A percentile compares a stretch with the other conserved stretches of the same genome.
These are phyloP conservation scores for Aaosphaeria pasadenensis DNA, from an alignment of 2,329 filamentous ascomycete species.

Conservation along the genomic window DNA sequence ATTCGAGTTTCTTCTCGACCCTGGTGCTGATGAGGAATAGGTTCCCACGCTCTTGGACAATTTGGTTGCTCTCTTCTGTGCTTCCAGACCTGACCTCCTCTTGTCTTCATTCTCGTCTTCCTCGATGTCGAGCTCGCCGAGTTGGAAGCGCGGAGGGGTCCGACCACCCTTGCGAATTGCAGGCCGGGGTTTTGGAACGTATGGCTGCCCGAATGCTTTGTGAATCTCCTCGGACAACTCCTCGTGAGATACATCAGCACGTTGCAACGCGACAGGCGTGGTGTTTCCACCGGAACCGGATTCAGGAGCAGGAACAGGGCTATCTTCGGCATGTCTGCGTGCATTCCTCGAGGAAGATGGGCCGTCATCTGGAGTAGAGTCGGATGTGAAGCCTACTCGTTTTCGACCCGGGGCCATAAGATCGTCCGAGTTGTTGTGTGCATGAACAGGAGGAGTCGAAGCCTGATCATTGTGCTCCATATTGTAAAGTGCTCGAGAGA, in stretches of 20 bases:
- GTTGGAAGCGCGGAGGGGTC: slow-evolving; percentile 30
- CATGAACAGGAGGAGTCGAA: background rate
- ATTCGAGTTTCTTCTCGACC: slow-evolving; percentile 33
- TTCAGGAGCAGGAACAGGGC: slow-evolving; percentile 7
- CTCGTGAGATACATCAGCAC: slow-evolving; percentile 33
- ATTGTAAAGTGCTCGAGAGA: no score
- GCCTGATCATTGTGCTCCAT: no score
- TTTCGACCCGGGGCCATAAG: slow-evolving; percentile 25
- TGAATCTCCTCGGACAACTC: slow-evolving; percentile 35
- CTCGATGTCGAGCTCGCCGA: slow-evolving; percentile 32
- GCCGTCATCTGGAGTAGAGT: slow-evolving; percentile 11
- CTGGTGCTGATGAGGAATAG: slow-evolving; percentile 28
- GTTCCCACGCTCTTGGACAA: slow-evolving; percentile 35
- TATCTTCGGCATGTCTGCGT: slow-evolving; percentile 7
- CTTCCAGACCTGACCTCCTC: slow-evolving; percentile 31
- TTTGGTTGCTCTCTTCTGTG: slow-evolving; percentile 31
- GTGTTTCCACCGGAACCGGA: slow-evolving; percentile 22
- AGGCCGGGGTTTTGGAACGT: slow-evolving; percentile 34
- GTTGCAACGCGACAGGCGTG: slow-evolving; percentile 21
- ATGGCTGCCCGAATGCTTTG: slow-evolving; percentile 29
- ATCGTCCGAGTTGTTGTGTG: slow-evolving; percentile 2
- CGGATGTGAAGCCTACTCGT: slow-evolving; percentile 32
- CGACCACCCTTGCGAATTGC: slow-evolving; percentile 33
- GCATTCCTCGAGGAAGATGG: slow-evolving; percentile 15
- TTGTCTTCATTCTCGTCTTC: slow-evolving; percentile 35